Evolutionary conservation across 2,329 filamentous ascomycete species (phyloP).

Genomic region (Ceratocystis diversiconidia): DNA sequence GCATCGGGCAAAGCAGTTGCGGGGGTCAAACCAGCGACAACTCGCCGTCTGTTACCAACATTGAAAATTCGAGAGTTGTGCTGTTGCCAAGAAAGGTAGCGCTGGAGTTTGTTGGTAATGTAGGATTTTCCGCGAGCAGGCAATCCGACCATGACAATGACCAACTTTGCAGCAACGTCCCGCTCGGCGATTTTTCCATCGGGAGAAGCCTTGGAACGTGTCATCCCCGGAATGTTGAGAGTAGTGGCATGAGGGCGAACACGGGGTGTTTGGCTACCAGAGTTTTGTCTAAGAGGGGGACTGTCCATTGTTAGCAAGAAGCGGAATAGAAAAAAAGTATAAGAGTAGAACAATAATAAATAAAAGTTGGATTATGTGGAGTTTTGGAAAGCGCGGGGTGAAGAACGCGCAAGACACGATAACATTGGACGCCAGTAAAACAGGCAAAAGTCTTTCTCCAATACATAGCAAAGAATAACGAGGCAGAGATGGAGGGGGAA

Average conservation of each 20-base stretch:
- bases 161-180: constrained; percentile 89
- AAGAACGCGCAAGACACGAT: no score
- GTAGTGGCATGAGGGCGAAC: constrained; percentile 77
- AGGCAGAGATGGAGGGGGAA: constrained; percentile 9
- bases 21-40: constrained; percentile 48
- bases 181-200: constrained; percentile 87
- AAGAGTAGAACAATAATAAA: constrained; percentile 12
- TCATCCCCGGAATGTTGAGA: constrained; percentile 91
- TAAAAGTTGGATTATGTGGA: not conserved
- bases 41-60: constrained; percentile 77
- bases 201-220: constrained; percentile 84
- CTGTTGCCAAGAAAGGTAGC: constrained; percentile 94
- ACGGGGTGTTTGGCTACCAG: constrained; percentile 61
- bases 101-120: constrained; percentile 93
- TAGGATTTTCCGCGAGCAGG: constrained; percentile 95
- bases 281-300: constrained; percentile 56
- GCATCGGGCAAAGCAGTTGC: constrained; percentile 20
- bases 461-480: no score
- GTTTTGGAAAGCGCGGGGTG: no score
- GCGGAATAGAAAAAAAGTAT: not conserved
- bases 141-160: constrained; percentile 96
- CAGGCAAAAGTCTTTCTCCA: no score
- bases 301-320: constrained; percentile 29
- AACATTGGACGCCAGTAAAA: no score
- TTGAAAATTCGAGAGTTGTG: constrained; percentile 96